These are phyloP conservation scores for Amanita muscaria DNA, from an alignment of 768 basidiomycete genomes.

Conservation along the genomic window DNA sequence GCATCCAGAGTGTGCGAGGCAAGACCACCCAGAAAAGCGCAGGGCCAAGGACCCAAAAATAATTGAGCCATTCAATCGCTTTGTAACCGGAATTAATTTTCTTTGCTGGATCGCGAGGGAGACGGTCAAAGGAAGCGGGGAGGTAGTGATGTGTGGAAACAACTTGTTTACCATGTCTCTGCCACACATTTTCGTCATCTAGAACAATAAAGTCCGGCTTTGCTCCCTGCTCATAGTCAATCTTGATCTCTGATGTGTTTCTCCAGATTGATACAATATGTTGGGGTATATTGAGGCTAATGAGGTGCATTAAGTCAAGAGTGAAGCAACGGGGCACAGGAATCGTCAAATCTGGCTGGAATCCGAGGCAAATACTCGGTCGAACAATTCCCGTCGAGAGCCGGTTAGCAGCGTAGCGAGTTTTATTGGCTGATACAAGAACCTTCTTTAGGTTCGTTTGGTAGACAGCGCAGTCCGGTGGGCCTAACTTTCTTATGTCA, in stretches of 20 bases:
- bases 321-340: not conserved
- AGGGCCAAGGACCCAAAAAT: conserved; percentile 20
- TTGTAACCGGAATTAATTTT: conserved; percentile 25
- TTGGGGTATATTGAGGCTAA: not conserved
- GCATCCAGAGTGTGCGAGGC: too few relatives aligned
- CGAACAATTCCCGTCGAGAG: too few relatives aligned
- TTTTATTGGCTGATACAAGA: not conserved
- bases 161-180: conserved; percentile 8
- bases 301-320: not conserved
- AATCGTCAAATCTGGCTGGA: not conserved
- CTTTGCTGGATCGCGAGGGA: too few relatives aligned
- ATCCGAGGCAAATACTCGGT: too few relatives aligned
- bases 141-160: conserved; percentile 1
- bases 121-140: conserved; percentile 18
- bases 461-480: too few relatives aligned
- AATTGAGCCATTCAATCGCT: conserved; percentile 19
- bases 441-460: too few relatives aligned
- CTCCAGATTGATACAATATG: not conserved
- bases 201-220: not conserved
- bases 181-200: not conserved
- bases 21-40: conserved; percentile 16
- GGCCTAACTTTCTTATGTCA: too few relatives aligned
- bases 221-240: not conserved
- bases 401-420: not conserved
- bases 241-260: too few relatives aligned